Base-by-base conservation (phyloP, 805 yeast genomes). In the Tetrapisispora fleetii region DNA sequence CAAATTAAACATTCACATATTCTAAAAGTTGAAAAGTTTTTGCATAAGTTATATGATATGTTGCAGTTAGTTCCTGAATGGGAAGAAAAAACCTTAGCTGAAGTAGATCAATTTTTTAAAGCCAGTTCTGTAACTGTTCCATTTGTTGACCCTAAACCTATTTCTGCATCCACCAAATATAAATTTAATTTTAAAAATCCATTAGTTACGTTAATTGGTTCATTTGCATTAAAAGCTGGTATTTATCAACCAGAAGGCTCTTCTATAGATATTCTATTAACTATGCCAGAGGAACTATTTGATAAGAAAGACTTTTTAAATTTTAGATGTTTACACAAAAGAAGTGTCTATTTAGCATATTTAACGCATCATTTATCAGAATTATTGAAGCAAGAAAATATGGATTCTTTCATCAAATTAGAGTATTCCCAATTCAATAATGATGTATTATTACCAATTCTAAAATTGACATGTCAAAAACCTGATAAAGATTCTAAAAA, bases 291-390 rank as follows among this genome's bases (percentile, higher is more conserved):
- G 46, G 67, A 69, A 27, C 63, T 85, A 43, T 84, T 93, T 60
- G 89, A 84, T 59, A 81, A 83, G 46, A 93, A 93, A 68, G 99
- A 93, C 65, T 87, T 82, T 59, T 71, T 91, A 58, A 93, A 93
- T 68, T 88, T 85, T 69, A 75, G 98, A 62, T 91, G 93, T 37
- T 70, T 88, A 49, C 89, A 91, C 69, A 93, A 93, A 67, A 77
- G 96, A 55, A 80, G 96, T 9, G 91, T 86, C 56, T 93, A 89
- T 60, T 57, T 89, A 48, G 91, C 96, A 1, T 83, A 80, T 60
- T 59, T 93, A 50, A 83, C 95, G 1, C 81, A 81, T 43, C 73
- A 79, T 48, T 69, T 90, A 53, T 73, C 76, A 38, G 65, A 76
- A 0, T 63, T 76, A 37, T 70, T 83, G 18, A 73, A 76, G 51